Conservation (phyloP, 2,329 filamentous ascomycete genomes). For the Aotearoamyces nothofagi region DNA sequence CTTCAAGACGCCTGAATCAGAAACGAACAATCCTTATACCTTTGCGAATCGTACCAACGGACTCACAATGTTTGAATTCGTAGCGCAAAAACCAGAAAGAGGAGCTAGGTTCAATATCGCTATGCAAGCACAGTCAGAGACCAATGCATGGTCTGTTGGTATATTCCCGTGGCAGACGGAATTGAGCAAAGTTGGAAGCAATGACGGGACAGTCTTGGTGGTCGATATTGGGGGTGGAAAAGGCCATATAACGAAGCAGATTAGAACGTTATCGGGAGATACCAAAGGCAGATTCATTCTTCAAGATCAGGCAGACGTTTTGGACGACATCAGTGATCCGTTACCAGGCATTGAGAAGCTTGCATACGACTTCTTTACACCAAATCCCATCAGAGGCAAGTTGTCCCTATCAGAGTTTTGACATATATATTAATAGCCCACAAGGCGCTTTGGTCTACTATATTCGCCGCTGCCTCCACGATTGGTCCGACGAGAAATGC, state of each 20-base stretch:
- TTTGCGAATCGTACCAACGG: slow-evolving; percentile 12
- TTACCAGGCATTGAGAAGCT: slow-evolving; percentile 12
- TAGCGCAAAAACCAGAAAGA: slow-evolving; percentile 12
- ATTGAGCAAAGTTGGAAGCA: slow-evolving; percentile 8
- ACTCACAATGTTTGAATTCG: slow-evolving; percentile 14
- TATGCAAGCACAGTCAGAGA: slow-evolving; percentile 10
- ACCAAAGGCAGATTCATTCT: slow-evolving; percentile 10
- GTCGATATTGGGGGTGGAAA: slow-evolving; percentile 9
- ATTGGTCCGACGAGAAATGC: slow-evolving; percentile 22
- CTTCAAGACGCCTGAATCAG: slow-evolving; percentile 10
- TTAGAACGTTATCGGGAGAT: slow-evolving; percentile 4
- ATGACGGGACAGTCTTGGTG: slow-evolving; percentile 12
- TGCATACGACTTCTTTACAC: slow-evolving; percentile 20
- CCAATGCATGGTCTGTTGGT: slow-evolving; percentile 4
- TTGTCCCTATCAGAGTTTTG: background rate
- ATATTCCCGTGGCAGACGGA: slow-evolving; percentile 13
- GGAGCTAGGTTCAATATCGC: slow-evolving; percentile 16
- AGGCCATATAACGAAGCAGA: slow-evolving; percentile 6
- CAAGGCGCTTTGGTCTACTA: no score
- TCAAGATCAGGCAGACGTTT: slow-evolving; percentile 11
- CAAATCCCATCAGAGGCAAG: slow-evolving; percentile 17
- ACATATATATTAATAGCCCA: slow-evolving; percentile 1
- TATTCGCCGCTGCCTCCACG: slow-evolving; percentile 23
- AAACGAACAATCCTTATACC: slow-evolving; percentile 14
- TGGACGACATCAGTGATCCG: slow-evolving; percentile 3